Evolutionary conservation across 805 yeast species (phyloP), one percentile per base, ranked within the genome.

Genomic region (Zygosaccharomyces kombuchaensis): DNA sequence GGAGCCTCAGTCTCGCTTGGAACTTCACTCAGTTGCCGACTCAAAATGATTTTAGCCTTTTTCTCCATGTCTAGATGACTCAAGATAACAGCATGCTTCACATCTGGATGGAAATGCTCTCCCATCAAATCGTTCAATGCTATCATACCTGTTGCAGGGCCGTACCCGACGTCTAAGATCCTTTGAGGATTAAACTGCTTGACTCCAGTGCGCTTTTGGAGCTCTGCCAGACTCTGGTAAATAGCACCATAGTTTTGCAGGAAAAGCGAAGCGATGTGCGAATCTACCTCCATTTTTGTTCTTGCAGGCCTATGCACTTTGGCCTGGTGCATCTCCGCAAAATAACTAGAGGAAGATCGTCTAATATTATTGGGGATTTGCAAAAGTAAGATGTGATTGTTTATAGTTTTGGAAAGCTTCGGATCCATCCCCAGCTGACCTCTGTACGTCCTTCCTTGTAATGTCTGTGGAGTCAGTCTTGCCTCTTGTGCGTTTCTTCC

Each of bases 81-180:
- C 14, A 82, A 70, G 13, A 90, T 75, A 19, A 83, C 85, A 0
- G 86, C 81, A 32, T 87, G 88, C 56, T 87, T 87, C 10, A 70
- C 68, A 14, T 67, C 68, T 0, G 95, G 88, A 14, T 66, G 62
- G 67, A 77, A 84, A 0, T 74, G 74, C 2, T 74, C 74, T 0
- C 86, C 89, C 80, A 87, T 78, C 1, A 90, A 56, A 57, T 89
- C 96, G 59, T 90, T 87, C 43, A 89, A 69, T 0, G 95, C 98
- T 12, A 90, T 67, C 71, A 93, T 80, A 1, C 97, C 97, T 0
- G 95, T 83, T 1, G 88, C 91, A 1, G 99, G 98, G 0, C 99
- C 98, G 59, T 75, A 81, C 0, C 96, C 91, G 10, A 87, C 77
- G 58, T 87, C 95, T 40, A 93, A 70, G 0, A 93, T 77, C 4